Base-by-base conservation (phyloP, 2,329 filamentous ascomycete species). In the Botryosphaeria dothidea region DNA sequence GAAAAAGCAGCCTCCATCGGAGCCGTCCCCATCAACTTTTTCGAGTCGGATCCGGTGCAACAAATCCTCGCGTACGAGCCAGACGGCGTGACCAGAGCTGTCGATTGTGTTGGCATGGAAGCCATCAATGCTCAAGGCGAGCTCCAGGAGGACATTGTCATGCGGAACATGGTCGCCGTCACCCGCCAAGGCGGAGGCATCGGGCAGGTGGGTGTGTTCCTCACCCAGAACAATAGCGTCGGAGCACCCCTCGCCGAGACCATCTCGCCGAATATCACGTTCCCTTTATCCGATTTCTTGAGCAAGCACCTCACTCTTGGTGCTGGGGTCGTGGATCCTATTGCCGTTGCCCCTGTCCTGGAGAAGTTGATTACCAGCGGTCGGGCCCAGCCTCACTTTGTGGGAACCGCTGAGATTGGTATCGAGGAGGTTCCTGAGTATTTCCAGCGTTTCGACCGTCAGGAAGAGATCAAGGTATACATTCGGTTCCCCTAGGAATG, bases 151-250 rank as follows among this genome's bases (percentile, higher is more conserved):
- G 68, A 68, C 43, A 36, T 68, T 7, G 68, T 72, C 13, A 54
- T 77, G 25, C 68, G 70, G 46, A 67, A 75, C 34, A 69, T 71
- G 51, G 68, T 75, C 29, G 65, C 67, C 34, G 71, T 77, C 11
- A 74, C 72, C 1, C 62, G 67, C 29, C 61, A 68, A 11, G 69
- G 69, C 0, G 74, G 74, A 15, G 73, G 73, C 13, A 74, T 77
- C 46, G 72, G 72, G 8, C 65, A 73, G 36, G 67, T 71, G 2
- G 72, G 73, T 13, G 58, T 74, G 6, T 75, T 17, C 9, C 38
- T 43, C 41, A 43, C 11, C 15, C 17, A 13, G n/a, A 43, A n/a
- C n/a, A n/a, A n/a, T n/a, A n/a, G n/a, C n/a, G 11, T 13, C 11
- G 65, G 65, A 3, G 36, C 23, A 11, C 65, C 65, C 19, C 21